These are phyloP conservation scores for Alternaria postmessia DNA, from an alignment of 2,329 filamentous ascomycete species.

Conservation along the genomic window DNA sequence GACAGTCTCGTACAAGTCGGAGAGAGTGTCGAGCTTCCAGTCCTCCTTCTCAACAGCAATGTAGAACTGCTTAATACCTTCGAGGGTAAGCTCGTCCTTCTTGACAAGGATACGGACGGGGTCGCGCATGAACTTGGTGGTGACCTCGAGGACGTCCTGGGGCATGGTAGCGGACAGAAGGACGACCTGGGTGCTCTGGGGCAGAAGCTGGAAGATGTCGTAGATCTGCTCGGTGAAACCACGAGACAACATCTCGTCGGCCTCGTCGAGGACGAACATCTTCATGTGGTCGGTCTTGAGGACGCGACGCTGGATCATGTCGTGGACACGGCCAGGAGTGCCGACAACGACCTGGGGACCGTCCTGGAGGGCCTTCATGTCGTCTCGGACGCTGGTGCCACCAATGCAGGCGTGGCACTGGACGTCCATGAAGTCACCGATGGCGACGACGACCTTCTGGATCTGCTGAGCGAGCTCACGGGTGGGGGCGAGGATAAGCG, in stretches of 20 bases:
- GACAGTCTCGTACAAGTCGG: slow-evolving; percentile 98
- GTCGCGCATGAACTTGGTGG: slow-evolving; percentile 99
- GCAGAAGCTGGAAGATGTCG: slow-evolving; percentile 99
- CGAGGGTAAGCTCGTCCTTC: slow-evolving; percentile 98
- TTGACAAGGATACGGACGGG: slow-evolving; percentile 99
- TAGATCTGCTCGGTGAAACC: slow-evolving; percentile 99
- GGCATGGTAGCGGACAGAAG: slow-evolving; percentile 98
- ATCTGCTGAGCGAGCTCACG: slow-evolving; percentile 99
- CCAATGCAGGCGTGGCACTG: slow-evolving; percentile 99
- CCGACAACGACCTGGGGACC: slow-evolving; percentile 97
- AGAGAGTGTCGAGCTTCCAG: slow-evolving; percentile 99
- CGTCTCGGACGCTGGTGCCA: slow-evolving; percentile 96
- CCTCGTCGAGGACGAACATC: slow-evolving; percentile 99
- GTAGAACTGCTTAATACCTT: slow-evolving; percentile 99
- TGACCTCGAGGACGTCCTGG: slow-evolving; percentile 98
- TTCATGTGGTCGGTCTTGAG: slow-evolving; percentile 98
- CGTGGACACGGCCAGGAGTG: slow-evolving; percentile 96
- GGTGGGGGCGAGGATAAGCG: slow-evolving; percentile 95
- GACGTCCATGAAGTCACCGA: slow-evolving; percentile 99
- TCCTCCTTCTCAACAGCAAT: slow-evolving; percentile 99
- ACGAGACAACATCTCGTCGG: slow-evolving; percentile 98
- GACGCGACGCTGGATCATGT: slow-evolving; percentile 99
- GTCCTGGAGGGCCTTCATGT: slow-evolving; percentile 97
- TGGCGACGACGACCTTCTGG: slow-evolving; percentile 98
- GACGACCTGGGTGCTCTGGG: slow-evolving; percentile 97